Evolutionary conservation across 2,329 filamentous ascomycete species (phyloP), one percentile per base, ranked within the genome.

Genomic region (Fusarium veterinarium): DNA sequence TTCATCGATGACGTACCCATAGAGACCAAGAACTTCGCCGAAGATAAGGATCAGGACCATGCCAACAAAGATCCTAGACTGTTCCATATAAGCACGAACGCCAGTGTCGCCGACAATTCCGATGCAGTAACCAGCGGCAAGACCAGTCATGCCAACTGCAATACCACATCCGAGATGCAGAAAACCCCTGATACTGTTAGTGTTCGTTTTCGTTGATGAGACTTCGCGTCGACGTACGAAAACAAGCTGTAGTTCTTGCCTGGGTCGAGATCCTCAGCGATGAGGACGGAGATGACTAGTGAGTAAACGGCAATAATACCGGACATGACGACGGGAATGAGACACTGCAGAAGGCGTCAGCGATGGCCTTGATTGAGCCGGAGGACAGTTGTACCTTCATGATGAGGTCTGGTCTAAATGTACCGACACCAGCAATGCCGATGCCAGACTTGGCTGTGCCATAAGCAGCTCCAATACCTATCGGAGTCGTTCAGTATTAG

Each of bases 11-110:
- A 81, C 92, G 76, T 87, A 97, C 94, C 96, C 96, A 79, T 99
- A 99, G 37, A 99, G 91, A 82, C 96, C 96, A 81, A 99, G 82
- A 23, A 99, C 96, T 87, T 99, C 96, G 64, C 94, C 96, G 81
- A 99, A 99, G 89, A 99, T 99, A 72, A 98, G 89, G 76, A 98
- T 98, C 78, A 99, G 85, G 51, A 99, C 95, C 96, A 98, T 98
- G 83, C 96, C 96, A 55, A 99, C 96, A 78, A 98, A 99, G 75
- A 99, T 93, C 72, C 95, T 90, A 55, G 93, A 97, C 83, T 99
- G 96, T 79, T 94, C 91, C 95, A 99, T 97, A 85, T 97, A 98
- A 64, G 95, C 91, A 77, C 96, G 91, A 59, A 98, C 95, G 69
- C 96, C 95, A 84, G 91, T 92, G 85, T 99, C 97, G 75, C 96